Evolutionary conservation across 352 stramenopile species (phyloP), one percentile per base, ranked within the genome.

Genomic region (Phytophthora tubulina): DNA sequence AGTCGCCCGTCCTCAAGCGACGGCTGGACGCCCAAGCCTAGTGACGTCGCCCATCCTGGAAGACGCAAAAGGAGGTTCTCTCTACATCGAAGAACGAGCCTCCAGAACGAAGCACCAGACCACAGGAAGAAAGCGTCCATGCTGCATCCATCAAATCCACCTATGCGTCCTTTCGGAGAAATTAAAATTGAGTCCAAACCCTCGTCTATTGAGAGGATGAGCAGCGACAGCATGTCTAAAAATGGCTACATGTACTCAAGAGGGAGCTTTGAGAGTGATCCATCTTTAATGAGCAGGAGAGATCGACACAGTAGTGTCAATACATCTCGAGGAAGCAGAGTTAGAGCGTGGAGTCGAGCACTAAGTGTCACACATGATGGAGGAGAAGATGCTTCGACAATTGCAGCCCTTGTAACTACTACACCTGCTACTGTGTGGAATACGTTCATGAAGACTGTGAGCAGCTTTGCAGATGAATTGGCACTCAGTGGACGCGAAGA

Each of bases 201-300:
- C 39, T 46, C 39, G 13, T 62, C 63, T 15, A 41, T 39, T 13
- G 63, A 70, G 21, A 41, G 27, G 2, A 59, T 38, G 35, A 49
- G 27, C 17, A 21, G 38, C 15, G 45, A 32, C 50, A 65, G 57
- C 21, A 4, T 64, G 21, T 68, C 50, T 39, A 76, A 60, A 44
- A 71, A 75, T 63, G 61, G 67, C 21, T 84, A 80, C 77, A 84
- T 84, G 77, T 84, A 84, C 33, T 79, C 77, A 13, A 64, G 62
- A 30, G 77, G 70, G 6, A 79, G 66, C 42, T 31, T 72, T 5
- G 65, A 67, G 36, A 81, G 57, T 45, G 65, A 70, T 32, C 46
- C 41, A 3, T 53, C 33, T 0, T 31, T 52, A 6, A 8, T 30
- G 6, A 62, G 70, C 3, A 45, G 31, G 2, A 56, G 63, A 30